Base-by-base conservation (phyloP, 768 basidiomycete genomes). In the Podaxis sp. region DNA sequence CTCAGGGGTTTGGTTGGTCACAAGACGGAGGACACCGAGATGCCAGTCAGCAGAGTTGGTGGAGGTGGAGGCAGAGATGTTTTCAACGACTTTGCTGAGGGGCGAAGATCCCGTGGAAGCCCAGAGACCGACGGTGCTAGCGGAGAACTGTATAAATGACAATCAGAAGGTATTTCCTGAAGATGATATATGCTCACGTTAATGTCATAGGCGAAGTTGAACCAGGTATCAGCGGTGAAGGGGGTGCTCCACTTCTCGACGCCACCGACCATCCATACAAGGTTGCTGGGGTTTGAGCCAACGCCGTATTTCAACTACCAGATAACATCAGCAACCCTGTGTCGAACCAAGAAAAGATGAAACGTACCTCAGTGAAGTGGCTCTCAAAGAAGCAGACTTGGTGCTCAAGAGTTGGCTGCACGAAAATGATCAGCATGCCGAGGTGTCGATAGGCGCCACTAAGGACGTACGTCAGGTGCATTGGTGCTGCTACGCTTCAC, bases 181-280 rank as follows among this genome's bases (percentile, higher is more conserved):
- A 46, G 38, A 54, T 36, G n/a, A 36, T 16, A 61, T 25, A 14
- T 40, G 74, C 82, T 61, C 55, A 82, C 83, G 66, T 86, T 73
- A 66, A 86, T 85, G 62, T 86, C 85, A 64, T 86, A 86, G 32
- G 84, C 85, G 64, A 87, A 86, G 76, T 86, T 86, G 73, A 78
- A 83, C 84, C 84, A 87, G 51, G 76, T 78, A 38, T 77, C 80
- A 5, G 85, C 73, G 14, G 72, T 74, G 71, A 82, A 82, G 1
- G 80, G 73, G 1, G 79, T 77, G 52, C 76, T 73, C 82, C 83
- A 86, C 65, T 84, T 74, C 27, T 76, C 71, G 6, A 73, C 67
- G 28, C 77, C 73, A 10, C 67, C 63, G 21, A 84, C 75, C 74
- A 80, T 79, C 84, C 84, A 86, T 38, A 79, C 75, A 13, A 86